Percentiles rank a stretch among this genome's conserved stretches.
Evolutionary conservation across 192 early-diverging fungal species (phyloP).

Genomic region (Coemansia sp.): DNA sequence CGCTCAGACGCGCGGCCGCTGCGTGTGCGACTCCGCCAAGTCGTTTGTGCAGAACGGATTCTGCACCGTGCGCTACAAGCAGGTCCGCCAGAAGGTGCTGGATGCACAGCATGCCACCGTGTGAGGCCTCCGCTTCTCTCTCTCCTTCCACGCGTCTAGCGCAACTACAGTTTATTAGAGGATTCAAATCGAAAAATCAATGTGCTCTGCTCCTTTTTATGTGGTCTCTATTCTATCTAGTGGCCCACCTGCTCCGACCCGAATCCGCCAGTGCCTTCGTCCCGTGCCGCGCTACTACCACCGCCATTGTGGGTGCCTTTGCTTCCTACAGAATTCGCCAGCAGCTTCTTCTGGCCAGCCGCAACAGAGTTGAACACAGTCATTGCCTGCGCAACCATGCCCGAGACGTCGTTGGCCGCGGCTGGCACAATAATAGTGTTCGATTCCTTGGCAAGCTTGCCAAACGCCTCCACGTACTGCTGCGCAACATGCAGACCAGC

Average conservation of each 20-base stretch:
- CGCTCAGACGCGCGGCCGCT: background rate
- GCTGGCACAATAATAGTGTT: slow-evolving; percentile 90
- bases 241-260: slow-evolving; percentile 48
- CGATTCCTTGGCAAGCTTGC: slow-evolving; percentile 86
- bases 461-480: slow-evolving; percentile 95
- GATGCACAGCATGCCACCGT: background rate
- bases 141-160: no score
- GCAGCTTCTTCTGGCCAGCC: slow-evolving; percentile 22
- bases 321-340: no score
- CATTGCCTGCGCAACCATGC: slow-evolving; percentile 86
- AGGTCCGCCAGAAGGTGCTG: background rate
- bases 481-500: slow-evolving; percentile 91
- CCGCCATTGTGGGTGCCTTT: background rate
- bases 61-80: slow-evolving; percentile 14
- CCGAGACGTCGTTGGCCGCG: slow-evolving; percentile 76
- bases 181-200: background rate
- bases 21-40: slow-evolving; percentile 9
- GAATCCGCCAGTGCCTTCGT: slow-evolving; percentile 33
- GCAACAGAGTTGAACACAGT: slow-evolving; percentile 44
- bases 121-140: no score
- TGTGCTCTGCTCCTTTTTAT: background rate
- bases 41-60: slow-evolving; percentile 13
- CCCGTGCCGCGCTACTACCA: background rate
- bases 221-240: background rate
- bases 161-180: background rate